phyloP scores from a whole-genome alignment of 495 filamentous ascomycete genomes.

The Staphylotrichum tortipilum region DNA sequence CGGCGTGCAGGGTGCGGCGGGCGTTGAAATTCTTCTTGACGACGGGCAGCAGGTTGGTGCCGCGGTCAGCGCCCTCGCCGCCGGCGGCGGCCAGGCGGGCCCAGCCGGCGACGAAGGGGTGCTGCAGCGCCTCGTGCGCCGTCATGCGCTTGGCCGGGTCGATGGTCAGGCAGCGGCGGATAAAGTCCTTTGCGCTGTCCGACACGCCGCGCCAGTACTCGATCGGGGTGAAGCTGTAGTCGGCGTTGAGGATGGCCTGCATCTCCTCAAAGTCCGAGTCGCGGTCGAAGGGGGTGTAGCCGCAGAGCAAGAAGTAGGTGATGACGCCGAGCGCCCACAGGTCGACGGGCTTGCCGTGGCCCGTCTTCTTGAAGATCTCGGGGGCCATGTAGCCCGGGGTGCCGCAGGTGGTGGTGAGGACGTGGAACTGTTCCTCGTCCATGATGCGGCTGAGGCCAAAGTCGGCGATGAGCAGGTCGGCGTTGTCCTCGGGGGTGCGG shows the following conservation, averaged over 20 bases:
- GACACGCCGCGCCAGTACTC: constrained; percentile 96
- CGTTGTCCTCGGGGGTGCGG: constrained; percentile 72
- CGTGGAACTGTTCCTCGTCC: constrained; percentile 98
- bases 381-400: constrained; percentile 98
- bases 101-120: constrained; percentile 71
- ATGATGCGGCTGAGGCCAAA: constrained; percentile 93
- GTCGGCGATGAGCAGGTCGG: constrained; percentile 89
- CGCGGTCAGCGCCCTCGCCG: constrained; percentile 55
- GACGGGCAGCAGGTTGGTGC: constrained; percentile 78
- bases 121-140: constrained; percentile 85
- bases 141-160: constrained; percentile 82
- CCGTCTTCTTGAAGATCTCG: constrained; percentile 82
- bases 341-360: constrained; percentile 85
- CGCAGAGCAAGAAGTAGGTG: constrained; percentile 94
- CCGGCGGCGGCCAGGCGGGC: constrained; percentile 24
- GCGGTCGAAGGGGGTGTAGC: constrained; percentile 96
- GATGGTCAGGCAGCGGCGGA: constrained; percentile 72
- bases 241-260: constrained; percentile 93
- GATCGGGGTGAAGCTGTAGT: constrained; percentile 90
- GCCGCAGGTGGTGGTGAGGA: constrained; percentile 93
- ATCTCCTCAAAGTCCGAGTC: constrained; percentile 98
- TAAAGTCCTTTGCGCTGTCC: constrained; percentile 79
- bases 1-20: constrained; percentile 82
- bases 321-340: constrained; percentile 97
- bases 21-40: constrained; percentile 99